Percentiles rank a stretch among this genome's conserved stretches.
These are phyloP conservation scores for Colletotrichum liriopes DNA, from an alignment of 2,329 filamentous ascomycete genomes.

Conservation along the genomic window DNA sequence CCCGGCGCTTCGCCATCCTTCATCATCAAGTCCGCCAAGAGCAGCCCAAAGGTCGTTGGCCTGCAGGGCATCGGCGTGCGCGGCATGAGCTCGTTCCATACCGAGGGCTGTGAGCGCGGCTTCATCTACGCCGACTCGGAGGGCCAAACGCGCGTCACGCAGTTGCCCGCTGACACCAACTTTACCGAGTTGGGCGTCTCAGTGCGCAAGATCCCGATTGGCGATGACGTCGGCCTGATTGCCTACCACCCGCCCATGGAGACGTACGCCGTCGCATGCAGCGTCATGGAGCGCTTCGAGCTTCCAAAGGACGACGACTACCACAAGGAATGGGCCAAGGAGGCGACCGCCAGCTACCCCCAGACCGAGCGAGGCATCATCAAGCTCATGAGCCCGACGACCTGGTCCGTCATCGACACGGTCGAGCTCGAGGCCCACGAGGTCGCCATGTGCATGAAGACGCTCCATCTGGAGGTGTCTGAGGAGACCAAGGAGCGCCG, in stretches of 20 bases:
- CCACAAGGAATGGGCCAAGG: slow-evolving; percentile 84
- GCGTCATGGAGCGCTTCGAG: slow-evolving; percentile 79
- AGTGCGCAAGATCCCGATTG: slow-evolving; percentile 79
- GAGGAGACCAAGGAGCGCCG: slow-evolving; percentile 91
- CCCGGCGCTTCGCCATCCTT: slow-evolving; percentile 86
- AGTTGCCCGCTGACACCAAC: slow-evolving; percentile 77
- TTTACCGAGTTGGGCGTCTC: slow-evolving; percentile 84
- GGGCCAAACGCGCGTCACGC: slow-evolving; percentile 81
- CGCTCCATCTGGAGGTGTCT: slow-evolving; percentile 88
- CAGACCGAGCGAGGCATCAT: slow-evolving; percentile 80
- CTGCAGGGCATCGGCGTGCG: slow-evolving; percentile 79
- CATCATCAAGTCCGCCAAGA: slow-evolving; percentile 86
- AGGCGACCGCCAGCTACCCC: slow-evolving; percentile 77
- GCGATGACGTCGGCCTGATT: slow-evolving; percentile 79
- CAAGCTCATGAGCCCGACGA: slow-evolving; percentile 84
- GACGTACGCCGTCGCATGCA: slow-evolving; percentile 84
- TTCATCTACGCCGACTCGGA: slow-evolving; percentile 86
- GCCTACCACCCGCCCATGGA: slow-evolving; percentile 83
- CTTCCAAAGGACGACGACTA: slow-evolving; percentile 89
- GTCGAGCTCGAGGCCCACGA: slow-evolving; percentile 82
- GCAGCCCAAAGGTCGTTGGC: slow-evolving; percentile 80
- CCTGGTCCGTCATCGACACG: slow-evolving; percentile 84
- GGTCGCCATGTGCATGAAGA: slow-evolving; percentile 84
- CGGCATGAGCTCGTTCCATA: slow-evolving; percentile 83
- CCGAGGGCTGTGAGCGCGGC: slow-evolving; percentile 81